Conservation (phyloP, 495 filamentous ascomycete genomes). For the Annulohypoxylon stygium region DNA sequence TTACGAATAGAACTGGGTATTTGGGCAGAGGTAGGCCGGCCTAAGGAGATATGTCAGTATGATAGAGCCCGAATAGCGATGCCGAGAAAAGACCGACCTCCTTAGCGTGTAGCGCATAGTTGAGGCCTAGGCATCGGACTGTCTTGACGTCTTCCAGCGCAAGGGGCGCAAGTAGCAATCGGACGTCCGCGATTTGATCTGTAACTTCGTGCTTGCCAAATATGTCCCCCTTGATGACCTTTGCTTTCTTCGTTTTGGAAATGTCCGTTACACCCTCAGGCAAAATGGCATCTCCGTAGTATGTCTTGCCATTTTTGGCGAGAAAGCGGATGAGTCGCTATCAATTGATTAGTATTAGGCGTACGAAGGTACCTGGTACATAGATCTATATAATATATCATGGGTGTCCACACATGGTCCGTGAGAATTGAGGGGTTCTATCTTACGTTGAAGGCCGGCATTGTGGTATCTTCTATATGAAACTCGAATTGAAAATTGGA, state of each 20-base stretch:
- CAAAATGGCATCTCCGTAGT: constrained; percentile 88
- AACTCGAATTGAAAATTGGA: neutral
- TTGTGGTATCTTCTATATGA: constrained; percentile 20
- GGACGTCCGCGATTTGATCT: constrained; percentile 74
- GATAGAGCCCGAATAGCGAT: neutral
- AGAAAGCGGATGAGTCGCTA: constrained; percentile 86
- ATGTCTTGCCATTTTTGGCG: constrained; percentile 77
- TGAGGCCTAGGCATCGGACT: constrained; percentile 83
- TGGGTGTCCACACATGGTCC: too few species aligned
- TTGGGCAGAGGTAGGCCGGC: constrained; percentile 79
- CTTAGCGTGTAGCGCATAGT: constrained; percentile 84
- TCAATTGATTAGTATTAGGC: neutral
- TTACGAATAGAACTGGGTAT: constrained; percentile 81
- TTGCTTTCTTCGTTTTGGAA: constrained; percentile 73
- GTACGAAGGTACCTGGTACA: neutral
- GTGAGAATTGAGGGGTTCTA: constrained; percentile 28
- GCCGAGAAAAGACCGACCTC: constrained; percentile 61
- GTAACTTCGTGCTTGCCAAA: constrained; percentile 79
- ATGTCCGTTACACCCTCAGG: constrained; percentile 76
- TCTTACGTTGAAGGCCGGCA: constrained; percentile 45
- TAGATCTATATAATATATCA: neutral
- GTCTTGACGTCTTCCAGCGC: constrained; percentile 76
- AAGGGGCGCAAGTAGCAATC: constrained; percentile 75
- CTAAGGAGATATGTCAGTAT: constrained; percentile 47
- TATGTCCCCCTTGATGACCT: constrained; percentile 78